Percentiles rank a stretch among this genome's conserved stretches.
These are phyloP conservation scores for Carpinus fangiana DNA, from an alignment of 306 rosid species.

Conservation along the genomic window DNA sequence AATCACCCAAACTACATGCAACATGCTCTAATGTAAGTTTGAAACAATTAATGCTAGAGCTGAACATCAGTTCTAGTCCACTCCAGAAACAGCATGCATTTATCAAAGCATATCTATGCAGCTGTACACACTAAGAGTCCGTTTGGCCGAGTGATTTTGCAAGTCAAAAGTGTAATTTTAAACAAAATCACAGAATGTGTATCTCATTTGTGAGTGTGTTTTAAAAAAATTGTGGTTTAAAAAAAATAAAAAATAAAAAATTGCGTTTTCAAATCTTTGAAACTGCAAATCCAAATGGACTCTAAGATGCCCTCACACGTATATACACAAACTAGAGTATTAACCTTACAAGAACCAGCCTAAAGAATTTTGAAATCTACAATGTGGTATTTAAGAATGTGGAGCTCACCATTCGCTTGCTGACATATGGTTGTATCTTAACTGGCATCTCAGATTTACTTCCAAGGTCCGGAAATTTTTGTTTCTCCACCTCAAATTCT, in stretches of 20 bases:
- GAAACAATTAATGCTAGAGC: neutral
- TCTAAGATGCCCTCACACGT: neutral
- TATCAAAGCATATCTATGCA: neutral
- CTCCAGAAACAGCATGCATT: neutral
- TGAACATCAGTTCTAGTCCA: neutral
- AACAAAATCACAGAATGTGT: too few relatives aligned
- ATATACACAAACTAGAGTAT: too few relatives aligned
- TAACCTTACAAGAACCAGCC: neutral
- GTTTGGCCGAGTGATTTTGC: too few relatives aligned
- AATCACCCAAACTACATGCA: neutral
- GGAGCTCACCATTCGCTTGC: slow-evolving; percentile 86
- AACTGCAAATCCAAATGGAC: too few relatives aligned
- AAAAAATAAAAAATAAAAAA: too few relatives aligned
- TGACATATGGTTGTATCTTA: slow-evolving; percentile 73
- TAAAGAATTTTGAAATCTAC: neutral
- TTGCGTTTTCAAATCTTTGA: too few relatives aligned
- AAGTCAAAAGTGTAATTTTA: too few relatives aligned
- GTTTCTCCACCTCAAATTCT: slow-evolving; percentile 82
- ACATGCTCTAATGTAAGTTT: neutral
- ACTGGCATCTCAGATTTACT: slow-evolving; percentile 49
- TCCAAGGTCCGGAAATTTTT: slow-evolving; percentile 50
- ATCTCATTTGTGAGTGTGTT: too few relatives aligned
- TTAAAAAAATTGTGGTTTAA: too few relatives aligned
- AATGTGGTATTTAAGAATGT: neutral
- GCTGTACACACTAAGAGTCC: neutral